Evolutionary conservation across 306 rosid species (phyloP).

Genomic region (Prunus mongolica): DNA sequence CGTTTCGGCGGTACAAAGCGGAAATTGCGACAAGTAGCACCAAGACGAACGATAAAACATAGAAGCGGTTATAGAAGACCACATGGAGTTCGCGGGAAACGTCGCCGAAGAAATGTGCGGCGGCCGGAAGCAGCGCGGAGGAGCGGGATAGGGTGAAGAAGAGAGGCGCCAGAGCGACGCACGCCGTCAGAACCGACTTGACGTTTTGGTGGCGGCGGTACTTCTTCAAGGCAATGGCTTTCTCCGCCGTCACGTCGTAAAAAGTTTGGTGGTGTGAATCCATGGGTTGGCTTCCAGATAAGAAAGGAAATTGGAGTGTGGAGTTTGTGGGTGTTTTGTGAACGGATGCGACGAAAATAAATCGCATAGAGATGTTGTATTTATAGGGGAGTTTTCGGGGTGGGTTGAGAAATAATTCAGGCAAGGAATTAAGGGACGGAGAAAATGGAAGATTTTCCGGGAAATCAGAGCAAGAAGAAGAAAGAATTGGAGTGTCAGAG

Average conservation of each 20-base stretch:
- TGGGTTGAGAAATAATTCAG: background rate
- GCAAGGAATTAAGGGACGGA: background rate
- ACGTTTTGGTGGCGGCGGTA: slow-evolving; percentile 23
- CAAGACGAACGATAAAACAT: slow-evolving; percentile 39
- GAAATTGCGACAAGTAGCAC: slow-evolving; percentile 45
- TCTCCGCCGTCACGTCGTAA: slow-evolving; percentile 30
- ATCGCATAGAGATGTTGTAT: slow-evolving; percentile 1
- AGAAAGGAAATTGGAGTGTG: background rate
- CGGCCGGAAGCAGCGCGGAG: slow-evolving; percentile 26
- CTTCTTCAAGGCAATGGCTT: slow-evolving; percentile 30
- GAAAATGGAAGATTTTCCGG: background rate
- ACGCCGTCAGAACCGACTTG: slow-evolving; percentile 25
- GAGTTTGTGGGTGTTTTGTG: background rate
- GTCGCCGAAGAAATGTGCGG: background rate
- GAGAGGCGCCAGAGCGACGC: slow-evolving; percentile 15
- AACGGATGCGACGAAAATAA: background rate
- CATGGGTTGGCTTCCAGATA: background rate
- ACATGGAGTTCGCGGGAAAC: background rate
- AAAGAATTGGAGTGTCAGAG: background rate
- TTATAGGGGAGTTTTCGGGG: background rate
- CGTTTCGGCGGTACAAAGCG: slow-evolving; percentile 24
- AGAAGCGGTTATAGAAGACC: slow-evolving; percentile 38
- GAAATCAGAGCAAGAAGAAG: background rate
- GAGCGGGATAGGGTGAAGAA: slow-evolving; percentile 23
- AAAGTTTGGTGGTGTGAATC: slow-evolving; percentile 3